Evolutionary conservation across 108 stramenopile genomes (phyloP), one percentile per base, ranked within the genome.

Genomic region (Nitzschia putrida): DNA sequence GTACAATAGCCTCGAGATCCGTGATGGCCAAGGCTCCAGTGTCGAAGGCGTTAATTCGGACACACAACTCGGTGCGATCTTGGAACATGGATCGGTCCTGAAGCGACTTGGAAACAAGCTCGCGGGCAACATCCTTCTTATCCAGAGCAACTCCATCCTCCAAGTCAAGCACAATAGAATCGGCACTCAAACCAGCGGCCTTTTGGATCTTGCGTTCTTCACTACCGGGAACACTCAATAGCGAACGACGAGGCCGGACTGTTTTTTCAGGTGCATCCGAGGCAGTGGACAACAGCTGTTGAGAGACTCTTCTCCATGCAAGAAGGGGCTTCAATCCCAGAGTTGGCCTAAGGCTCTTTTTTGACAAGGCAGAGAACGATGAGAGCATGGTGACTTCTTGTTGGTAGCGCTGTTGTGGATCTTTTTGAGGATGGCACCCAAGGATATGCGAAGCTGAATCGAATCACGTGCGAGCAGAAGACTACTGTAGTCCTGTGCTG

Each of bases 31-130:
- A 23, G 12, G 65, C 61, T 38, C 67, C 67, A 8, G 79, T 80
- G 14, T 80, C 73, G 57, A 80, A 71, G 45, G 57, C 73, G 65
- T 80, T 80, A 49, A 80, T 74, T 26, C 79, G 57, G 13, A 80
- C 79, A 57, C 70, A 72, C 2, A 71, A 34, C 58, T 80, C 79
- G 51, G 79, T 29, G 11, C 14, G 18, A 5, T 20, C 57, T 38
- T 23, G 29, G 26, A 73, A 69, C 42, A 45, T 51, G 7, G 14
- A 26, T 9, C 42, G 20, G 12, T 74, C 37, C 43, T 55, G 26
- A 37, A 80, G 39, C 21, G 79, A 67, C 22, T 80, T 43, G 3
- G 25, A 13, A 1, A 80, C 71, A 9, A 71, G 22, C 0, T 60
- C 16, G 45, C 79, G 56, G 18, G 79, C 79, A 42, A 64, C 69